phyloP scores from a whole-genome alignment of 345 rosid species.

The Hibiscus mutabilis region DNA sequence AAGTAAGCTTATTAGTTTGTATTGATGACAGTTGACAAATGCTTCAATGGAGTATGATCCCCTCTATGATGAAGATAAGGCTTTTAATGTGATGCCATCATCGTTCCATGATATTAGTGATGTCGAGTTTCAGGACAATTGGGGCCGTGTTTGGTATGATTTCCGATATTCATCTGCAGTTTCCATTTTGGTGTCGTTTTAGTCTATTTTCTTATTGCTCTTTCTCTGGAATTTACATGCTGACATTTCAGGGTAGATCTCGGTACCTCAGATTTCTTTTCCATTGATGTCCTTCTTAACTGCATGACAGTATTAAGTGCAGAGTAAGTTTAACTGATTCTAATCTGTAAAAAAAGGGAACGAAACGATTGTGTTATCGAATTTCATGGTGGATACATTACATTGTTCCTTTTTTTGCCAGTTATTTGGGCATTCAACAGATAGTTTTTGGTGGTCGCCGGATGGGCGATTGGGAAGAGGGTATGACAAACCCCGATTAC shows the following conservation, averaged over 20 bases:
- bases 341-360: background rate
- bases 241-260: constrained; percentile 72
- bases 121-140: constrained; percentile 91
- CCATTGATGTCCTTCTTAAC: constrained; percentile 77
- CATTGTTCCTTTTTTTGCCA: constrained; percentile 20
- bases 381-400: background rate
- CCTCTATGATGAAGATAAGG: constrained; percentile 75
- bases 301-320: constrained; percentile 84
- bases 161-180: background rate
- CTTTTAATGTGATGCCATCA: constrained; percentile 71
- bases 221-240: constrained; percentile 3
- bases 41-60: constrained; percentile 75
- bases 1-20: constrained; percentile 1
- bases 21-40: constrained; percentile 58
- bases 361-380: background rate
- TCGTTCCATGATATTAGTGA: constrained; percentile 89
- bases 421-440: constrained; percentile 79
- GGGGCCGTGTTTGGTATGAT: constrained; percentile 86
- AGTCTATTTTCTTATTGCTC: background rate
- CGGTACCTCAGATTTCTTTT: constrained; percentile 77
- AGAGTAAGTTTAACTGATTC: constrained; percentile 41
- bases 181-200: background rate
- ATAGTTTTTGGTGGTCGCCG: constrained; percentile 73
- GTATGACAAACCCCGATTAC: constrained; percentile 63
- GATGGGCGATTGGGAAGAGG: constrained; percentile 96